Evolutionary conservation across 257 asterid genomes (phyloP), one percentile per base, ranked within the genome.

Genomic region (Voacanga thouarsii): DNA sequence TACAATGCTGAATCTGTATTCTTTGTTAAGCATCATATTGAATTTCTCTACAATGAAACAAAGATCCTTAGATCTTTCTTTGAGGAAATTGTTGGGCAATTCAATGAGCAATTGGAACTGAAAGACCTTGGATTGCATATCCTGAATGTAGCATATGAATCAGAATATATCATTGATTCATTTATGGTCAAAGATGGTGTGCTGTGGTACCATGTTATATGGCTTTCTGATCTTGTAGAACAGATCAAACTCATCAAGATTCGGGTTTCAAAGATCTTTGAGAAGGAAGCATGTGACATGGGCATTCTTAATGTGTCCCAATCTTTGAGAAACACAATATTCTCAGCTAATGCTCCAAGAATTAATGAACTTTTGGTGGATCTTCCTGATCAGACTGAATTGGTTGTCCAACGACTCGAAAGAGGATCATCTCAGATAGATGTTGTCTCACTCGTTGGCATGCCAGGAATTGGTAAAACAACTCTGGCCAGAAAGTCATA

Each of bases 391-490:
- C 76, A 72, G 49, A 15, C 39, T 15, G 60, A 72, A 28, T 19
- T 14, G 1, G 12, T 51, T 7, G 43, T 72, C n/a, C 7, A 49
- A 30, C 45, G 41, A 73, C 77, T 73, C 8, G 19, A 43, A 28
- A 28, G 77, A 53, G 77, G 77, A 50, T 28, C 77, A 1, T 5
- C 1, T n/a, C 70, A 30, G 50, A 53, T 50, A 56, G 56, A 71
- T 12, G 43, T 61, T 0, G 72, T 81, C 41, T 59, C 78, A 0
- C 30, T 81, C 15, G 68, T 67, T 47, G 77, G 82, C 41, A 81
- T 77, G 84, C 55, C 77, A 1, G 84, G 80, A 16, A 69, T 57
- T 12, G 74, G 80, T 19, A 68, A 77, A 39, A 77, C 80, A 61
- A 61, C 68, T 30, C 37, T 61, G 41, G 75, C 76, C 26, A 19